Conservation (phyloP, 495 filamentous ascomycete species). For the Penicillium fimorum region DNA sequence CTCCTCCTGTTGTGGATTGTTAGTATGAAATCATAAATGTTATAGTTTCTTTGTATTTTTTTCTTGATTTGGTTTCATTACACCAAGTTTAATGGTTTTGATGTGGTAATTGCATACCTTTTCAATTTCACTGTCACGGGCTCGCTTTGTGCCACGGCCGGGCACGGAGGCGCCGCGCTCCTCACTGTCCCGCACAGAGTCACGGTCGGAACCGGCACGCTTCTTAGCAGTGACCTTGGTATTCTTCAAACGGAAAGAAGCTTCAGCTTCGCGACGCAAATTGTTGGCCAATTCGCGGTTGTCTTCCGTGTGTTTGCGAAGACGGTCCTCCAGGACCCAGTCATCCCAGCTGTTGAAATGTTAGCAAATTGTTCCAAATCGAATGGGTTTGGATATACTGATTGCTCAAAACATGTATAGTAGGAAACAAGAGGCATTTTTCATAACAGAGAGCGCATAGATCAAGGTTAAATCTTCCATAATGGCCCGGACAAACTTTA, state of each 20-base stretch:
- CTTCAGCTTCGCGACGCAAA: constrained; percentile 44
- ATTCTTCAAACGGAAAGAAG: constrained; percentile 36
- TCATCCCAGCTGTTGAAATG: constrained; percentile 78
- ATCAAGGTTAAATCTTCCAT: neutral
- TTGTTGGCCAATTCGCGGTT: constrained; percentile 76
- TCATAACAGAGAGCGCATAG: neutral
- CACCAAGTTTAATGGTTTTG: neutral
- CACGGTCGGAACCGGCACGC: constrained; percentile 67
- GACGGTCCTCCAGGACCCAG: constrained; percentile 92
- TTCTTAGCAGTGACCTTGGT: constrained; percentile 56
- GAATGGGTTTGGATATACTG: neutral
- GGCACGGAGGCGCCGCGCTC: constrained; percentile 71
- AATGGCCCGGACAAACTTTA: neutral
- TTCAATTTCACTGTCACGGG: constrained; percentile 81
- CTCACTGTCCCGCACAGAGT: constrained; percentile 81
- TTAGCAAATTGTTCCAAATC: constrained; percentile 8
- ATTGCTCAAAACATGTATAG: neutral
- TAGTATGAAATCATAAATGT: neutral
- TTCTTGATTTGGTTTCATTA: neutral
- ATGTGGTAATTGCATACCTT: constrained; percentile 55
- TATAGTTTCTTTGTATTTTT: neutral
- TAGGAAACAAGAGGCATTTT: neutral
- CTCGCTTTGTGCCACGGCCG: constrained; percentile 65
- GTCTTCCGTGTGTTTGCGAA: constrained; percentile 91
- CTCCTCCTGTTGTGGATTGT: constrained; percentile 69